phyloP scores from a whole-genome alignment of 495 filamentous ascomycete genomes.

The Neurospora pannonica region DNA sequence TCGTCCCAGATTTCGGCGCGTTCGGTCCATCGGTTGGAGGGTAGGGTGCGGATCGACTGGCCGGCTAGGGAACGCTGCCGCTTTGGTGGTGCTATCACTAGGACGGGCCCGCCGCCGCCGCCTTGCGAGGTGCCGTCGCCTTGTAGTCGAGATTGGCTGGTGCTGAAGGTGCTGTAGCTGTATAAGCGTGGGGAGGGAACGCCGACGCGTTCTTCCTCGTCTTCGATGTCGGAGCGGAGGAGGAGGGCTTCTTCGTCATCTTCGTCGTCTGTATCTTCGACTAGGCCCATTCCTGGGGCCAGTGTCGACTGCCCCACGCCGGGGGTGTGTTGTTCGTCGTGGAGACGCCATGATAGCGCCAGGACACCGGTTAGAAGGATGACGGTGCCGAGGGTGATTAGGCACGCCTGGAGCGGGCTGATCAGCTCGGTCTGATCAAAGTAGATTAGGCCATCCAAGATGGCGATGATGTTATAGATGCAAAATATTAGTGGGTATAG shows the following conservation, averaged over 20 bases:
- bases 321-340: slow-evolving; percentile 56
- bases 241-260: slow-evolving; percentile 36
- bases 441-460: slow-evolving; percentile 93
- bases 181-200: slow-evolving; percentile 17
- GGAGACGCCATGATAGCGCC: slow-evolving; percentile 87
- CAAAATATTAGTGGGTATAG: slow-evolving; percentile 98
- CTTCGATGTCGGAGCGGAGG: slow-evolving; percentile 30
- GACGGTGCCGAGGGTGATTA: slow-evolving; percentile 79
- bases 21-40: slow-evolving; percentile 39
- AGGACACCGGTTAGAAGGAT: slow-evolving; percentile 84
- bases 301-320: slow-evolving; percentile 51
- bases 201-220: slow-evolving; percentile 17
- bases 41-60: slow-evolving; percentile 22
- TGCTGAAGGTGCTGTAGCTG: slow-evolving; percentile 37
- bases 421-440: slow-evolving; percentile 82
- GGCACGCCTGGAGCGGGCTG: slow-evolving; percentile 59
- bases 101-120: background rate
- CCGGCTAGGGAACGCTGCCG: slow-evolving; percentile 12
- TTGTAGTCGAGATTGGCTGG: background rate
- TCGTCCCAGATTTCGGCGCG: slow-evolving; percentile 59
- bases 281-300: slow-evolving; percentile 59
- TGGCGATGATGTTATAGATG: slow-evolving; percentile 98
- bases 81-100: background rate
- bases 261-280: slow-evolving; percentile 54
- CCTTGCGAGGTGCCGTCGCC: slow-evolving; percentile 18